Evolutionary conservation across 305 asterid species (phyloP), one percentile per base, ranked within the genome.

Genomic region (Fraxinus velutina): DNA sequence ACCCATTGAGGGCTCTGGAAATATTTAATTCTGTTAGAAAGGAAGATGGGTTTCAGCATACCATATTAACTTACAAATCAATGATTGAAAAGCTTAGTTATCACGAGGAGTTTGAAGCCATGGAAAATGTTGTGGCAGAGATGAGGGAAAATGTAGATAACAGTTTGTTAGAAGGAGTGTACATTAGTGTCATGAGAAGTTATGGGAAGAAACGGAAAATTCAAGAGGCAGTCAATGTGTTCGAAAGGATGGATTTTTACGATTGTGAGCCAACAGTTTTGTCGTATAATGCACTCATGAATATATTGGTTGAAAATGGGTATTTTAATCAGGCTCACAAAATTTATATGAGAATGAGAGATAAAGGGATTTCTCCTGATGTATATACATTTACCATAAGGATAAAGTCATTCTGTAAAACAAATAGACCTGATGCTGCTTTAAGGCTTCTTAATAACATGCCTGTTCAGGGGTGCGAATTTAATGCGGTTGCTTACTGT

Each of bases 201-300:
- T 96, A 96, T 84, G 99, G 98, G 7, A 90, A 87, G 90, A 91
- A 85, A 78, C 89, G 87, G 76, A 94, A 83, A 86, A 81, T 94
- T 86, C 94, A 94, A 84, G 93, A 91, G 73, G 98, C 98, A 0
- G 97, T 91, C 57, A 77, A 92, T 86, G 92, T 93, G 88, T 96
- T 96, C 73, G 98, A 96, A 81, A 90, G 95, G 85, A 92, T 94
- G 98, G 98, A 94, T 75, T 94, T 96, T 79, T 96, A 91, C 87
- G 83, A 88, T 15, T 96, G 98, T 79, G 91, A 90, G 64, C 94
- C 97, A 0, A 89, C 97, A 0, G 89, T 93, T 44, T 85, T 70
- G 52, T 91, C 98, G 4, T 90, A 91, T 85, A 96, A 96, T 77
- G 92, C 87, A 3, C 87, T 96, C 17, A 93, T 94, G 99, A 96